Percentiles rank a stretch among this genome's conserved stretches.
Conservation (phyloP, 192 early-diverging fungal species). For the Backusella tuberculispora region DNA sequence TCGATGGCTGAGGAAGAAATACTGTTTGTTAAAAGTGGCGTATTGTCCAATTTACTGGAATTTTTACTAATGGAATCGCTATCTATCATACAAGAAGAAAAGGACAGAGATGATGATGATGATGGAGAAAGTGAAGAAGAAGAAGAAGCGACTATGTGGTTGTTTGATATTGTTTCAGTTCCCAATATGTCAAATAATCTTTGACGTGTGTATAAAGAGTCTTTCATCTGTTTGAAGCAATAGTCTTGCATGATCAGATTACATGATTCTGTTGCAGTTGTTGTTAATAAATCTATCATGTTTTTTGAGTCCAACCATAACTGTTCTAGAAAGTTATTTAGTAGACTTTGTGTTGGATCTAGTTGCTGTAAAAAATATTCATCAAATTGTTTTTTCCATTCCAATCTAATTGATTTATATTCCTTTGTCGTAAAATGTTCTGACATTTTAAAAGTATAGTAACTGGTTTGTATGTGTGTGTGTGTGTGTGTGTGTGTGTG, state of each 20-base stretch:
- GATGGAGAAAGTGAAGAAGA: background rate
- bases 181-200: background rate
- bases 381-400: background rate
- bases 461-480: background rate
- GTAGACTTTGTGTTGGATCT: background rate
- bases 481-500: no score
- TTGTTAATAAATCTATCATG: background rate
- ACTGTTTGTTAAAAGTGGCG: background rate
- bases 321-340: background rate
- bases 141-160: no score
- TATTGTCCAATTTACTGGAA: slow-evolving; percentile 5
- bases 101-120: background rate
- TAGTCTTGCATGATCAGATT: background rate
- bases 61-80: background rate
- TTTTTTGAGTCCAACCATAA: background rate
- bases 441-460: background rate
- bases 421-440: background rate
- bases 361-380: background rate
- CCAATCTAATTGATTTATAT: background rate
- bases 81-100: background rate
- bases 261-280: background rate
- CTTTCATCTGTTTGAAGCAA: background rate
- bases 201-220: background rate
- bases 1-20: background rate
- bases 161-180: background rate